Evolutionary conservation across 768 basidiomycete genomes (phyloP), one percentile per base, ranked within the genome.

Genomic region (Phaeotremella skinneri): DNA sequence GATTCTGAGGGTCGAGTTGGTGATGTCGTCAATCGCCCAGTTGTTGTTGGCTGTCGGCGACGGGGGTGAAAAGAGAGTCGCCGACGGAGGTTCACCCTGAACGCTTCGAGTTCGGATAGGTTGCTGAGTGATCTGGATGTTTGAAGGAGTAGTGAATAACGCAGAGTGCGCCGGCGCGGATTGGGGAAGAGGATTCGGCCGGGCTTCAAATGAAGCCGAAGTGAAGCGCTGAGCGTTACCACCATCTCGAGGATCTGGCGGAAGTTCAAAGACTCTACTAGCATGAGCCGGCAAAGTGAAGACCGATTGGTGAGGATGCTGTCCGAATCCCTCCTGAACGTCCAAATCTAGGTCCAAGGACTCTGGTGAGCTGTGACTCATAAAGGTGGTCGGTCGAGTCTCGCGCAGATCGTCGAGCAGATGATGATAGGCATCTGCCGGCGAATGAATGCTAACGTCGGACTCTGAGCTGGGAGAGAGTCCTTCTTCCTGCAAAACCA

Each of bases 1-100:
- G 4, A 16, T 17, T 37, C 25, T 47, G 16, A 49, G 4, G 16
- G 26, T 20, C 41, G 54, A 45, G 21, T 45, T 13, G 23, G 29
- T 4, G 43, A 41, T 55, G 9, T 34, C 26, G 21, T 45, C 45
- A n/a, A 45, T 14, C 7, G 39, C n/a, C 50, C 43, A 55, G 20
- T 4, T 9, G 11, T 58, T 27, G 27, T 57, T 45, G 21, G 49
- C 56, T 3, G 47, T 47, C 14, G 63, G 64, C 3, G 62, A 61
- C 1, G 56, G 52, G 3, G 67, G 64, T 5, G 67, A 59, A 53
- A 57, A 65, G 9, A 71, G 31, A 32, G 61, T 65, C 6, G 70
- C 68, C 3, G 66, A 65, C 9, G 70, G 67, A 4, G 67, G 67
- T 49, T 72, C 70, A 21, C 61, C 67, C 49, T 72, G 70, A 23